Evolutionary conservation across 345 rosid genomes (phyloP), one percentile per base, ranked within the genome.

Genomic region (Streptanthus diversifolius): DNA sequence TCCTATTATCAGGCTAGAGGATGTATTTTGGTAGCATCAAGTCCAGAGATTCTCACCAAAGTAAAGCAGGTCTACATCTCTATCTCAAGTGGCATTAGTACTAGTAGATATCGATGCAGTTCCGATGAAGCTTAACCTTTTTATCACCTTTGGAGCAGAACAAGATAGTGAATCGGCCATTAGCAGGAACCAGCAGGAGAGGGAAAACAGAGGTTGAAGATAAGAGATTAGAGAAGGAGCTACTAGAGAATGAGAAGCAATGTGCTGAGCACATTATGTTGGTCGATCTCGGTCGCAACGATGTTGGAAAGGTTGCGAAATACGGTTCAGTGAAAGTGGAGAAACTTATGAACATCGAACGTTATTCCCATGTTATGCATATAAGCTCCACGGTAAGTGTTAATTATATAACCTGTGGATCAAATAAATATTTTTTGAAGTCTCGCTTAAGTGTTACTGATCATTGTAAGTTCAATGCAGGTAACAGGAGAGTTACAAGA

Each of bases 291-390:
- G 95, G 92, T 11, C 85, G 95, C 22, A 93, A 91, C 21, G 97
- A 93, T 63, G 90, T 89, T 27, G 98, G 98, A 81, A 89, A 93
- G 83, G 98, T 93, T 32, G 84, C 96, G 1, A 84, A 88, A 64
- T 54, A 65, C 62, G 96, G 97, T 52, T 91, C 97, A 0, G 97
- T 93, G 58, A 89, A 80, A 73, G 96, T 91, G 40, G 95, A 95
- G 76, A 88, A 83, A 71, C 95, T 95, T 30, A 91, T 91, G 98
- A 84, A 89, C 79, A 73, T 91, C 63, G 98, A 91, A 72, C 85
- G 88, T 18, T 91, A 89, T 66, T 91, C 96, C 30, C 97, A 91
- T 79, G 97, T 93, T 39, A 91, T 91, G 98, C 97, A 93, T 79
- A 91, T 93, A 56, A 93, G 98, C 85, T 89, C 98, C 18, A 93